These are phyloP conservation scores for Onygenales sp. DNA, from an alignment of 2,329 filamentous ascomycete genomes.

Conservation along the genomic window DNA sequence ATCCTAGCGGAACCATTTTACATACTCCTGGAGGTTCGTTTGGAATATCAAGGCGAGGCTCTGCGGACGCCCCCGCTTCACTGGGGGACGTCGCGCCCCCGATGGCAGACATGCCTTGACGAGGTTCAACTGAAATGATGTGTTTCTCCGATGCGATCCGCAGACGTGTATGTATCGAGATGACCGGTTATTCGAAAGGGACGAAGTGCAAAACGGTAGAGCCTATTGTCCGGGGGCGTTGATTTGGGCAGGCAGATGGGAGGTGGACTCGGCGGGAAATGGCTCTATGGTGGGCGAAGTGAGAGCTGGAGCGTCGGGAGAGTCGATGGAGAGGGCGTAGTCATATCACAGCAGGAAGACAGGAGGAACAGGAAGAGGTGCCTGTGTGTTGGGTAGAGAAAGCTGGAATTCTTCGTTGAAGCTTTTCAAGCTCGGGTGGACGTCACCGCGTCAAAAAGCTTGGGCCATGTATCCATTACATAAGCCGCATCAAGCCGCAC, in stretches of 20 bases:
- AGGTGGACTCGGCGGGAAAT: too few species aligned
- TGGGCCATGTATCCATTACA: background rate
- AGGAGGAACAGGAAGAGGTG: background rate
- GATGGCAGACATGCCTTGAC: background rate
- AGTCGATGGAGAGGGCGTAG: background rate
- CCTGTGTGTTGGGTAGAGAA: background rate
- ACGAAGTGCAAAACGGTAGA: too few species aligned
- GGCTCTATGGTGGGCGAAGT: too few species aligned
- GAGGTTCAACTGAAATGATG: too few species aligned
- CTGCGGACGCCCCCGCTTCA: background rate
- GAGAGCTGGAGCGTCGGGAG: too few species aligned
- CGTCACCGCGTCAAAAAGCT: background rate
- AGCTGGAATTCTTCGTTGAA: background rate
- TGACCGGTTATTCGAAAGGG: background rate
- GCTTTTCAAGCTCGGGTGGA: background rate
- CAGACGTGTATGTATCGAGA: background rate
- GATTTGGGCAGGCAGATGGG: too few species aligned
- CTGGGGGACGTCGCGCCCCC: background rate
- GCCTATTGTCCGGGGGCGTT: too few species aligned
- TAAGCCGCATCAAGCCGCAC: background rate
- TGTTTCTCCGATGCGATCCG: background rate
- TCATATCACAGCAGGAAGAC: background rate
- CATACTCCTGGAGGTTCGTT: slow-evolving; percentile 1
- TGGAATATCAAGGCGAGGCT: background rate
- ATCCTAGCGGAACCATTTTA: slow-evolving; percentile 1